Evolutionary conservation across 2,329 filamentous ascomycete species (phyloP), one percentile per base, ranked within the genome.

Genomic region (Alternaria ventricosa): DNA sequence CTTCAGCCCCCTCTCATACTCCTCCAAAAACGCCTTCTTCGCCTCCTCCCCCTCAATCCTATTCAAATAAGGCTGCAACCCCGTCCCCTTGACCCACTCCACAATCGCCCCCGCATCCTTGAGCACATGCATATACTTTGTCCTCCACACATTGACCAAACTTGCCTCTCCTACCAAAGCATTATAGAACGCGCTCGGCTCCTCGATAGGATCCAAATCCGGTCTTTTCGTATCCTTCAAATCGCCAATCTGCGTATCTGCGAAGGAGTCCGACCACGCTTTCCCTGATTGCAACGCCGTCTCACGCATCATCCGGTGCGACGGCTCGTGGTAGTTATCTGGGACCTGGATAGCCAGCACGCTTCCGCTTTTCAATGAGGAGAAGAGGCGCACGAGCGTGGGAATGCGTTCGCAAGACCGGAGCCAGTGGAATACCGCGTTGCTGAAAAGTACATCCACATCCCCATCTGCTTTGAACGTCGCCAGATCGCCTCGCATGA

Each of bases 381-480:
- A 22, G 3, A 89, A 73, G 3, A 88, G 74, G 0, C 79, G 75
- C 10, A 72, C 75, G 5, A 89, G 76, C 2, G 83, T 79, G 0
- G 77, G 74, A 7, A 89, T 78, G 0, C 87, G 84, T 0, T 80
- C 71, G 0, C 72, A 67, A 1, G 63, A 64, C 0, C 81, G 78
- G 5, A 89, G 75, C 87, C 87, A 89, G 60, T 89, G 87, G 61
- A 89, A 84, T 2, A 86, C 86, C 0, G 87, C 87, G 61, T 89
- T 89, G 50, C 83, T 84, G 69, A 87, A 87, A 51, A 87, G 74
- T 0, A 89, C 70, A 46, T 76, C 67, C 1, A 65, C 58, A 1
- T 44, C 43, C 2, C 28, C n/a, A 0, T 18, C 62, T 1, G 82
- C 79, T 0, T 63, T 59, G 66, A 83, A 88, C 0, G 78, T 80